phyloP scores from a whole-genome alignment of 805 yeast species.

The Candida suzukii region DNA sequence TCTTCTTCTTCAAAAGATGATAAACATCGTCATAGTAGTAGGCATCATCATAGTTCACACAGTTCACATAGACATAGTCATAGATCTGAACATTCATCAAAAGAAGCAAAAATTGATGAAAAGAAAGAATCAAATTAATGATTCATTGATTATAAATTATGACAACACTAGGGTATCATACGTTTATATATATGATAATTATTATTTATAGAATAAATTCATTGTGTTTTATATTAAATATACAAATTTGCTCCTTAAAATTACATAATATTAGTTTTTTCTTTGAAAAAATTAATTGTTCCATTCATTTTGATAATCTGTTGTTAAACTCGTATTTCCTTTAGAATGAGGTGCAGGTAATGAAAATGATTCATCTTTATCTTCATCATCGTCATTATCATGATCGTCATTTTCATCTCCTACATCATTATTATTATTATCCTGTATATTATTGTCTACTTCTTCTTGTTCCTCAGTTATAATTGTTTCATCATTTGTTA shows the following conservation, averaged over 20 bases:
- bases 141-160: no score
- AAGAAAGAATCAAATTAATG: no score
- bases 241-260: no score
- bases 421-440: constrained; percentile 1
- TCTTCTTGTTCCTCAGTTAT: neutral
- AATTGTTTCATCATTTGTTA: neutral
- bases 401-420: constrained; percentile 5
- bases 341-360: constrained; percentile 1
- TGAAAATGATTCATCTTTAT: constrained; percentile 10
- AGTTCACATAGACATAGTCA: neutral
- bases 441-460: no score
- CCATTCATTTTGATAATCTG: constrained; percentile 2
- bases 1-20: neutral
- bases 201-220: no score
- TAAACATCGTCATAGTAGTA: neutral
- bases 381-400: constrained; percentile 4
- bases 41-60: neutral
- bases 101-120: no score
- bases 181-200: no score
- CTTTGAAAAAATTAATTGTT: neutral
- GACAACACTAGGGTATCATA: no score
- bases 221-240: no score
- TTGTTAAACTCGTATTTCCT: neutral
- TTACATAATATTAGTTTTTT: no score
- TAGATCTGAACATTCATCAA: neutral